A percentile compares a stretch with the other conserved stretches of the same genome.
Conservation (phyloP, 1,139 yeast species). For the Dujonia santamariae region DNA sequence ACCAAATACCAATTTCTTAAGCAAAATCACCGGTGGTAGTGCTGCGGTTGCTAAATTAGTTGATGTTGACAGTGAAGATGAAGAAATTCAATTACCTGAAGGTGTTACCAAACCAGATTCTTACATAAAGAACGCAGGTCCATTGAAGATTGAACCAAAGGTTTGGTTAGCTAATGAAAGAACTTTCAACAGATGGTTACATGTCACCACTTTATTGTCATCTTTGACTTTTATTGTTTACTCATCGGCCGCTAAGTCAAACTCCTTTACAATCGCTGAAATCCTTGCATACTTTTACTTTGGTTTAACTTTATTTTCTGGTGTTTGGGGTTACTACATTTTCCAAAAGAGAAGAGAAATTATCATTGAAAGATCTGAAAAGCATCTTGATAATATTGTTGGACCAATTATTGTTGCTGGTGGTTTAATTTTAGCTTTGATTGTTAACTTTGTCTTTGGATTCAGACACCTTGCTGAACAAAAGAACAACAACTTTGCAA, state of each 20-base stretch:
- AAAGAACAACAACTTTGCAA: slow-evolving; percentile 2
- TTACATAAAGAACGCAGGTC: slow-evolving; percentile 84
- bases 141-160: slow-evolving; percentile 91
- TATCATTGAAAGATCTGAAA: slow-evolving; percentile 79
- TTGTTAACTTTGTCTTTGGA: slow-evolving; percentile 70
- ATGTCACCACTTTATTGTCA: slow-evolving; percentile 84
- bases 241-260: slow-evolving; percentile 67
- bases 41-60: slow-evolving; percentile 35
- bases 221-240: slow-evolving; percentile 83
- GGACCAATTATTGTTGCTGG: slow-evolving; percentile 83
- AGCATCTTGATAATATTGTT: slow-evolving; percentile 81
- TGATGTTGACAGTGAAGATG: slow-evolving; percentile 82
- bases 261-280: slow-evolving; percentile 54
- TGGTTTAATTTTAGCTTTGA: slow-evolving; percentile 65
- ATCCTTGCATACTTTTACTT: slow-evolving; percentile 77
- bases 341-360: slow-evolving; percentile 69
- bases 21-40: slow-evolving; percentile 18
- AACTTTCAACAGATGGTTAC: slow-evolving; percentile 94
- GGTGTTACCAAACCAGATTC: slow-evolving; percentile 83
- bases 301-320: slow-evolving; percentile 74
- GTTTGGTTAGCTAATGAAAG: slow-evolving; percentile 99
- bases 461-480: slow-evolving; percentile 36
- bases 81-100: slow-evolving; percentile 78
- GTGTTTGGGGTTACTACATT: slow-evolving; percentile 84
- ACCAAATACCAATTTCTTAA: slow-evolving; percentile 13